phyloP scores from a whole-genome alignment of 352 stramenopile species.

The Pythium scleroteichum region DNA sequence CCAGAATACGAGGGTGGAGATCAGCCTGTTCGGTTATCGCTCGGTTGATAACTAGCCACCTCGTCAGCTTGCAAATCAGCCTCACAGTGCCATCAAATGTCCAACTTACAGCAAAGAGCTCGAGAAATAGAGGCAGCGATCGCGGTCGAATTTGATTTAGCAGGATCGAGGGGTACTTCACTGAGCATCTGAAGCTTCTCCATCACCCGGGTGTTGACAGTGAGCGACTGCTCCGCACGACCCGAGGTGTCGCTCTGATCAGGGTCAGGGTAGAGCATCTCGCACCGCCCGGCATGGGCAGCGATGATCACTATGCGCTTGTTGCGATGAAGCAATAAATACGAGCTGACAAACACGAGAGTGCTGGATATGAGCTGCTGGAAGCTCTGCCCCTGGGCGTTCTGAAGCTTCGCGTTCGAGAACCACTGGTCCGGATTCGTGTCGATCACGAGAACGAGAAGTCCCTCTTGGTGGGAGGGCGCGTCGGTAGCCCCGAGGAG shows the following conservation, averaged over 20 bases:
- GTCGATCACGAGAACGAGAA: conserved; percentile 81
- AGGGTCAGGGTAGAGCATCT: conserved; percentile 79
- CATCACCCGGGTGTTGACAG: conserved; percentile 74
- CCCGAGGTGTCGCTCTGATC: conserved; percentile 64
- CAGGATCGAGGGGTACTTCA: conserved; percentile 41
- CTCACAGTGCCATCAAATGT: background rate
- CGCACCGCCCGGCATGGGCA: conserved; percentile 64
- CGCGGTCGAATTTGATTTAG: conserved; percentile 62
- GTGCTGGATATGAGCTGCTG: conserved; percentile 75
- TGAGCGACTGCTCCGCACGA: conserved; percentile 66
- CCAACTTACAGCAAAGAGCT: conserved; percentile 69
- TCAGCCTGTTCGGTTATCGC: conserved; percentile 79
- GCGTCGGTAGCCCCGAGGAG: conserved; percentile 3
- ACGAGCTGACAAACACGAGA: conserved; percentile 87
- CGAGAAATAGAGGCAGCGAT: conserved; percentile 80
- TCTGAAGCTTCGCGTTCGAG: conserved; percentile 31
- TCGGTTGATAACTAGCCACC: conserved; percentile 78
- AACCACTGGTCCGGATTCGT: conserved; percentile 82
- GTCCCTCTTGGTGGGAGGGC: conserved; percentile 39
- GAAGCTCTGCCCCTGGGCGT: conserved; percentile 35
- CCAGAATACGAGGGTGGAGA: conserved; percentile 75
- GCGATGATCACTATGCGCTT: conserved; percentile 87
- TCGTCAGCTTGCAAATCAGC: too few species aligned
- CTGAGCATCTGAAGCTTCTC: conserved; percentile 64
- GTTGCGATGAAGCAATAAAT: conserved; percentile 82